Conservation (phyloP, 2,329 filamentous ascomycete genomes). For the Penicillium sp. region DNA sequence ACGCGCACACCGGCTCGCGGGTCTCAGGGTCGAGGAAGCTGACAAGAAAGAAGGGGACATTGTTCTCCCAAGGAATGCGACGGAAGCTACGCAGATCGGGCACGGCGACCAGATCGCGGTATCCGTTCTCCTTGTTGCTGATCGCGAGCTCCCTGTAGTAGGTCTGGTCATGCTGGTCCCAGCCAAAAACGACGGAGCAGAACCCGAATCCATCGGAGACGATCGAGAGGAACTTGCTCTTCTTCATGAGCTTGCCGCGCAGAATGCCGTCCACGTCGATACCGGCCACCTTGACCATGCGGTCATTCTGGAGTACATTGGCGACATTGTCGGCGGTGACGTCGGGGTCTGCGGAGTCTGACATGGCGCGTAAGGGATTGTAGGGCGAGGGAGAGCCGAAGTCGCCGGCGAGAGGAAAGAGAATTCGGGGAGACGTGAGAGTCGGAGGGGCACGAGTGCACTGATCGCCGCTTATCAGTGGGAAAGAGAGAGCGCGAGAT, state of each 20-base stretch:
- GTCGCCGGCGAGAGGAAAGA: neutral
- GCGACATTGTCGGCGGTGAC: constrained; percentile 63
- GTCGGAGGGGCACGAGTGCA: neutral
- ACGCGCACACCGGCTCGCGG: constrained; percentile 67
- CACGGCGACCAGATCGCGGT: constrained; percentile 77
- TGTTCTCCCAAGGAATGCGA: constrained; percentile 85
- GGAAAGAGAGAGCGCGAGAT: neutral
- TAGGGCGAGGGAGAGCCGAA: neutral
- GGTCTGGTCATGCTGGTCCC: constrained; percentile 94
- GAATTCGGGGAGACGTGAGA: neutral
- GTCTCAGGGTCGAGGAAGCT: constrained; percentile 82
- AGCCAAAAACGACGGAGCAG: constrained; percentile 91
- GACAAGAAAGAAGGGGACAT: constrained; percentile 81
- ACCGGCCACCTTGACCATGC: constrained; percentile 80
- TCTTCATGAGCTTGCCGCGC: constrained; percentile 85
- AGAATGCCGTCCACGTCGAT: constrained; percentile 83
- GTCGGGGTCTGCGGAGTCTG: constrained; percentile 7
- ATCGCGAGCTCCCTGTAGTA: constrained; percentile 82
- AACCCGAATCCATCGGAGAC: constrained; percentile 82
- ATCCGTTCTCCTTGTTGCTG: constrained; percentile 88
- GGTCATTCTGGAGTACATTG: constrained; percentile 66
- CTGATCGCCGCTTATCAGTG: constrained; percentile 1
- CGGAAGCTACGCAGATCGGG: constrained; percentile 75
- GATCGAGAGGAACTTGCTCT: constrained; percentile 86
- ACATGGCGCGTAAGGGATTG: constrained; percentile 9